These are phyloP conservation scores for Eucalyptus marginata DNA, from an alignment of 345 rosid species.

Conservation along the genomic window DNA sequence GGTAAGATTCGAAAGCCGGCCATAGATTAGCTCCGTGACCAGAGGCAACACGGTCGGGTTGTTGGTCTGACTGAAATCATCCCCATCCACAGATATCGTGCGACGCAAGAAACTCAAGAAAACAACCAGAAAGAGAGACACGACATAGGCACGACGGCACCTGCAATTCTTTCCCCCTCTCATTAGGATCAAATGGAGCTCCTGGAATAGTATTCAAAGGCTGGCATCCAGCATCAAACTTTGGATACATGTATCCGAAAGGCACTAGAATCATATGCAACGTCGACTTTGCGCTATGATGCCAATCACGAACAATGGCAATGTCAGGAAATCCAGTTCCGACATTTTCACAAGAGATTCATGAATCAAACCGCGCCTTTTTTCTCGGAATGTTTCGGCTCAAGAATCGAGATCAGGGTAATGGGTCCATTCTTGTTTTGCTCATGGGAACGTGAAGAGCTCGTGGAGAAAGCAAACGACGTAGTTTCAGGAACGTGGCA, in stretches of 20 bases:
- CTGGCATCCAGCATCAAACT: background rate
- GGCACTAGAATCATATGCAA: background rate
- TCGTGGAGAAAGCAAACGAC: background rate
- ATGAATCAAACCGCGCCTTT: background rate
- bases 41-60: background rate
- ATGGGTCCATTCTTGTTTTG: background rate
- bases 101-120: background rate
- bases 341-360: background rate
- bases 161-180: background rate
- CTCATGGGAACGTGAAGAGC: background rate
- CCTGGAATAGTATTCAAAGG: background rate
- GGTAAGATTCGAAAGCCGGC: constrained; percentile 43
- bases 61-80: background rate
- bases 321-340: background rate
- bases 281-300: background rate
- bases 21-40: constrained; percentile 13
- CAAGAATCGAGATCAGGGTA: background rate
- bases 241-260: background rate
- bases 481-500: background rate
- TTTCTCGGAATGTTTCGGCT: background rate
- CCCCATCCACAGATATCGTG: background rate
- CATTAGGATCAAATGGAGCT: background rate
- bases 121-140: background rate
- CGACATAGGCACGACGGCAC: background rate
- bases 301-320: background rate